Conservation (phyloP, 192 early-diverging fungal species). For the Lobosporangium transversale region DNA sequence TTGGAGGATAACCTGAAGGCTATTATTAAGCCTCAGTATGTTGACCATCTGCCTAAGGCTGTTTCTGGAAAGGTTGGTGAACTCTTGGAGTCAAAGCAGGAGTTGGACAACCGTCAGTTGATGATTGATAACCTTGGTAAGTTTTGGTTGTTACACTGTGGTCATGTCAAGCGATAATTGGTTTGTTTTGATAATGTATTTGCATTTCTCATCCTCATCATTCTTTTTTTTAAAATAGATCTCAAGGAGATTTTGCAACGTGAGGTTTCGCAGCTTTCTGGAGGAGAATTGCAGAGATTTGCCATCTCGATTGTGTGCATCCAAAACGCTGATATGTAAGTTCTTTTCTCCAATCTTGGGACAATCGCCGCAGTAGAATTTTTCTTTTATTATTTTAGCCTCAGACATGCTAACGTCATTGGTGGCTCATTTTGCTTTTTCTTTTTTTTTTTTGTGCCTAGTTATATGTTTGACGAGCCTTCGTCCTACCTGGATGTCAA, state of each 20-base stretch:
- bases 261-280: slow-evolving; percentile 85
- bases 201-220: too few relatives aligned
- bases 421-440: neutral
- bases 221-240: too few relatives aligned
- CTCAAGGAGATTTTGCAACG: slow-evolving; percentile 85
- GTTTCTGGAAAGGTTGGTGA: slow-evolving; percentile 82
- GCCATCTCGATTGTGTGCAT: slow-evolving; percentile 89
- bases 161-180: neutral
- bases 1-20: slow-evolving; percentile 95
- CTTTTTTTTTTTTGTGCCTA: slow-evolving; percentile 23
- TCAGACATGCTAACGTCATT: neutral
- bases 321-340: slow-evolving; percentile 87
- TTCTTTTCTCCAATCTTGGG: too few relatives aligned
- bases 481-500: slow-evolving; percentile 98
- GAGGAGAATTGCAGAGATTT: slow-evolving; percentile 98
- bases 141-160: slow-evolving; percentile 8
- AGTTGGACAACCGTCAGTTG: slow-evolving; percentile 76
- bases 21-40: slow-evolving; percentile 96
- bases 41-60: slow-evolving; percentile 87
- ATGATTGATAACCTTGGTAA: slow-evolving; percentile 77
- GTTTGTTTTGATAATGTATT: too few relatives aligned
- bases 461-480: slow-evolving; percentile 99
- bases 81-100: slow-evolving; percentile 76
- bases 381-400: neutral
- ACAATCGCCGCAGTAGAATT: neutral